A percentile compares a stretch with the other conserved stretches of the same genome.
Evolutionary conservation across 2,329 filamentous ascomycete species (phyloP).

Genomic region (Chalara sp.): DNA sequence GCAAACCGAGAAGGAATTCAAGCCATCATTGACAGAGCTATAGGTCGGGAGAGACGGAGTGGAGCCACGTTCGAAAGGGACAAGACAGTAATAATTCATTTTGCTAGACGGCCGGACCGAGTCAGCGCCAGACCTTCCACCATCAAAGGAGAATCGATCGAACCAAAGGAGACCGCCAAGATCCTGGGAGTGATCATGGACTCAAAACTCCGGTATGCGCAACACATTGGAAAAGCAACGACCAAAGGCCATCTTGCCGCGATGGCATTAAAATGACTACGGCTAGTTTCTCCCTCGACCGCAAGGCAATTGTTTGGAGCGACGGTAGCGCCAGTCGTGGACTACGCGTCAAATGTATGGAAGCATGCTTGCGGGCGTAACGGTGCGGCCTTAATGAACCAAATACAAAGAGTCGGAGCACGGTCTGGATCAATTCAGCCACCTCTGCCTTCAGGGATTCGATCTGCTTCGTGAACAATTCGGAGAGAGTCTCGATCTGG

Average conservation of each 20-base stretch:
- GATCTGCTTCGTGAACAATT: too few species aligned
- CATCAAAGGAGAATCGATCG: constrained; percentile 4
- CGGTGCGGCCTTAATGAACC: too few species aligned
- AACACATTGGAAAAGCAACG: constrained; percentile 19
- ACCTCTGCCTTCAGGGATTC: too few species aligned
- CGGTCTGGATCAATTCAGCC: too few species aligned
- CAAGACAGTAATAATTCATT: constrained; percentile 21
- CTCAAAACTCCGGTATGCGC: constrained; percentile 18
- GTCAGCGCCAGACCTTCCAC: constrained; percentile 3
- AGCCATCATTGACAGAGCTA: constrained; percentile 17
- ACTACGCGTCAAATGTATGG: constrained; percentile 21
- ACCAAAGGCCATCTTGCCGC: constrained; percentile 18
- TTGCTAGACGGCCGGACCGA: constrained; percentile 2
- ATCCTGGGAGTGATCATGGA: constrained; percentile 21
- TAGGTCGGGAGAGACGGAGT: constrained; percentile 20
- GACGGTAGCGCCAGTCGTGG: constrained; percentile 18
- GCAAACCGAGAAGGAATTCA: constrained; percentile 19
- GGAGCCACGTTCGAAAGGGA: constrained; percentile 20
- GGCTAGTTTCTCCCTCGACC: constrained; percentile 13
- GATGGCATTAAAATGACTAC: constrained; percentile 12
- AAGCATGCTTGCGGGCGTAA: constrained; percentile 8
- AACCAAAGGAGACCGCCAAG: constrained; percentile 4
- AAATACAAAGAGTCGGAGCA: too few species aligned
- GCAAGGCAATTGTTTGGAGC: constrained; percentile 19
- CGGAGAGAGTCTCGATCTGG: too few species aligned